Conservation (phyloP, 2,329 filamentous ascomycete genomes). For the Monascus ruber region DNA sequence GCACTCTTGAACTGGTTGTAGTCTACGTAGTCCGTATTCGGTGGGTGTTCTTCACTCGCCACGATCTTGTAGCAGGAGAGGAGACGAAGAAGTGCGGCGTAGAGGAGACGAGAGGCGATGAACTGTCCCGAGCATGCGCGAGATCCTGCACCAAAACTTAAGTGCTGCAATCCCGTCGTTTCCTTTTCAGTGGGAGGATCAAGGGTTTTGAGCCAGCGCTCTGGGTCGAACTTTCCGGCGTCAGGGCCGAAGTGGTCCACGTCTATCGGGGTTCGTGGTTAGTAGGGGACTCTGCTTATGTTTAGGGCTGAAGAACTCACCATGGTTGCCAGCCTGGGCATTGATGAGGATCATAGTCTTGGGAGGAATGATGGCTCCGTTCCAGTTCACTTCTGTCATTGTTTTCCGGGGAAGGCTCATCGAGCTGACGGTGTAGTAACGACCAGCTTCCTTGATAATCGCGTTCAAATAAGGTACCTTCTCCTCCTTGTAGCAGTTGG, state of each 20-base stretch:
- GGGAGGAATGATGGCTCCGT: constrained; percentile 54
- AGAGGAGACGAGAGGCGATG: constrained; percentile 47
- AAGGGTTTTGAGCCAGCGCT: constrained; percentile 48
- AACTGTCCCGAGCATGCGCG: constrained; percentile 48
- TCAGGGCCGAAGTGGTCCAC: constrained; percentile 47
- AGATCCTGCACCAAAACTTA: constrained; percentile 47
- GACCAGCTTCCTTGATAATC: constrained; percentile 60
- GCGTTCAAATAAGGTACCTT: constrained; percentile 62
- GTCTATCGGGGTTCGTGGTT: constrained; percentile 29
- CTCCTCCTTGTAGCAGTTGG: constrained; percentile 54
- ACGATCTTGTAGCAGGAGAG: constrained; percentile 44
- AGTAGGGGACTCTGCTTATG: too few relatives aligned
- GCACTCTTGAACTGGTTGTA: constrained; percentile 52
- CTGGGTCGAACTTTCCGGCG: constrained; percentile 49
- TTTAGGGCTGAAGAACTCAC: constrained; percentile 3
- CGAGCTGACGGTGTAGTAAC: constrained; percentile 64
- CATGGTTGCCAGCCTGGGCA: constrained; percentile 57
- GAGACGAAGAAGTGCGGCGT: constrained; percentile 42
- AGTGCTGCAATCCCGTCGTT: constrained; percentile 41
- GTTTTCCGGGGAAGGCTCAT: constrained; percentile 59
- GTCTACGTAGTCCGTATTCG: constrained; percentile 52
- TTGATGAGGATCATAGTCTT: constrained; percentile 69
- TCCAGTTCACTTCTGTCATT: constrained; percentile 56
- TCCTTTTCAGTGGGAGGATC: constrained; percentile 30
- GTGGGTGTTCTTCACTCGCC: constrained; percentile 39